Conservation (phyloP, 2,329 filamentous ascomycete genomes). For the Ophioceras dolichostomum region DNA sequence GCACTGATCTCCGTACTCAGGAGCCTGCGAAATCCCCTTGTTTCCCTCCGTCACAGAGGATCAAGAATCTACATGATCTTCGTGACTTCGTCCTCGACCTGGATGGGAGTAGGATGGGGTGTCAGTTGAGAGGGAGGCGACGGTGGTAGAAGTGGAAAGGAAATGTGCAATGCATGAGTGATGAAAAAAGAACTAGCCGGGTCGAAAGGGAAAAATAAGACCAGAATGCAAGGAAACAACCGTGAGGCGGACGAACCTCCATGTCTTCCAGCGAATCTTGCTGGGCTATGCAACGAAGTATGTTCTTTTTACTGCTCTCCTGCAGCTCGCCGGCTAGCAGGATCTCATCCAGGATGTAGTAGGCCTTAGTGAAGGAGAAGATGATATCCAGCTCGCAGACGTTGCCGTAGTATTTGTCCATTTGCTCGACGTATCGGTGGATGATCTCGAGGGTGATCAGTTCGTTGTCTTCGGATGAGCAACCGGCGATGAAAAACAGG, state of each 20-base stretch:
- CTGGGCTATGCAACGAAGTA: conserved; percentile 87
- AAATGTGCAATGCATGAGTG: no score
- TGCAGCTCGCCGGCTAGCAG: conserved; percentile 93
- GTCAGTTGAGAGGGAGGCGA: conserved; percentile 29
- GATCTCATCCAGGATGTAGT: conserved; percentile 96
- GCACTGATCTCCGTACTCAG: no score
- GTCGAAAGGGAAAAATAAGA: no score
- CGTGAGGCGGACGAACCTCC: conserved; percentile 61
- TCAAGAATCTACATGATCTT: conserved; percentile 62
- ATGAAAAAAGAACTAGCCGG: background rate
- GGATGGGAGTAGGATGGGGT: conserved; percentile 33
- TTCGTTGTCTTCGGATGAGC: conserved; percentile 94
- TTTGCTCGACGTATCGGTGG: conserved; percentile 98
- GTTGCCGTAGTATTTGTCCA: conserved; percentile 99
- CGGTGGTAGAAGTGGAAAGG: background rate
- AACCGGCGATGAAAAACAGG: conserved; percentile 97
- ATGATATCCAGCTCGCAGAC: conserved; percentile 99
- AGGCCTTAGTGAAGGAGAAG: conserved; percentile 99
- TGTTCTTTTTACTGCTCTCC: conserved; percentile 99
- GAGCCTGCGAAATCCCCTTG: no score
- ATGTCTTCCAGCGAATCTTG: conserved; percentile 98
- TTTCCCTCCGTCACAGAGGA: no score
- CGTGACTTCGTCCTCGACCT: conserved; percentile 84
- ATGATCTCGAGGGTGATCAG: conserved; percentile 97
- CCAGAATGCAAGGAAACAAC: conserved; percentile 5